Conservation (phyloP, 371 early-diverging fungal genomes). For the Lichtheimia ramosa region DNA sequence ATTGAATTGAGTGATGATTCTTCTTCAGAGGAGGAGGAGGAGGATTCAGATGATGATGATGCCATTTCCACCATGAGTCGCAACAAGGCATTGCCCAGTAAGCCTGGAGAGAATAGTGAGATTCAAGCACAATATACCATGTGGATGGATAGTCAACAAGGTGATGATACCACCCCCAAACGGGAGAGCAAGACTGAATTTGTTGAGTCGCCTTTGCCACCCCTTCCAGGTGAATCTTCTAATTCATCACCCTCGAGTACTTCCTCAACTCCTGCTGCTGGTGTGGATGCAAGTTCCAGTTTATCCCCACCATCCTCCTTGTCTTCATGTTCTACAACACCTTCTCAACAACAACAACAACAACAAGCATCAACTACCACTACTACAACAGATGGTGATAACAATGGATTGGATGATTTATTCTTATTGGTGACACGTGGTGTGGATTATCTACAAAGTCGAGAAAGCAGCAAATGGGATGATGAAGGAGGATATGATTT, state of each 20-base stretch:
- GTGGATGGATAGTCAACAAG: conserved; percentile 43
- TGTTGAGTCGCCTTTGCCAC: conserved; percentile 2
- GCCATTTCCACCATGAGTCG: neutral
- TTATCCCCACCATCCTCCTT: conserved; percentile 1
- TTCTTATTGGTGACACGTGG: conserved; percentile 41
- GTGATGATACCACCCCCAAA: conserved; percentile 2
- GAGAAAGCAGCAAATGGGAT: conserved; percentile 49
- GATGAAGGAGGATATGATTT: conserved; percentile 52
- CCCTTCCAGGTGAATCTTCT: neutral
- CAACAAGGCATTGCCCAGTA: neutral
- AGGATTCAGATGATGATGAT: conserved; percentile 4
- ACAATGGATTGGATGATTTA: conserved; percentile 6
- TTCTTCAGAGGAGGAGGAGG: conserved; percentile 4
- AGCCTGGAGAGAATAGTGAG: conserved; percentile 12
- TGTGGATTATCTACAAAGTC: conserved; percentile 37
- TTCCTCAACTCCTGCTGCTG: conserved; percentile 7
- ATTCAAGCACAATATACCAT: conserved; percentile 42
- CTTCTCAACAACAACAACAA: conserved; percentile 4
- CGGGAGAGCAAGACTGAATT: conserved; percentile 6
- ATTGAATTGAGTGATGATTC: conserved; percentile 14
- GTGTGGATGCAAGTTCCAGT: too few relatives aligned
- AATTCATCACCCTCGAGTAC: neutral
- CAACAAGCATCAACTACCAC: neutral
- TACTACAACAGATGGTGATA: neutral
- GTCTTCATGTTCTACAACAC: conserved; percentile 1